Base-by-base conservation (phyloP, 768 basidiomycete species). In the Dendrothele bispora region DNA sequence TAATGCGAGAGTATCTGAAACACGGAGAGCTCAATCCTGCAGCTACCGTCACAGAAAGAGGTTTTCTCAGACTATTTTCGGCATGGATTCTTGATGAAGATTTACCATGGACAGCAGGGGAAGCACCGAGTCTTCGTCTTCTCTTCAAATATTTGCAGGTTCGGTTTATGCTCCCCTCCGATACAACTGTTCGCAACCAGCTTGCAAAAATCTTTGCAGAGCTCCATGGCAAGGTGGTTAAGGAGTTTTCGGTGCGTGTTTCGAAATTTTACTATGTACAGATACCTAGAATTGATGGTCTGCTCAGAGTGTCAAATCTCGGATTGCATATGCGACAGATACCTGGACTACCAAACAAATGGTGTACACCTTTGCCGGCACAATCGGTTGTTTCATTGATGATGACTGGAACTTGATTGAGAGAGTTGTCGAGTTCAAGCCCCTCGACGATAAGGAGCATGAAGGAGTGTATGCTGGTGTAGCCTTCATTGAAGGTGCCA, bases 361-460 rank as follows among this genome's bases (percentile, higher is more conserved):
- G 64, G 57, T 63, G n/a, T 65, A 55, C 51, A 62, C 63, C 4
- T 70, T 70, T 52, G 55, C 65, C 14, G 53, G 66, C 10, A 59
- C 61, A 2, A 55, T 67, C 14, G 68, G 43, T 2, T 58, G 26
- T 26, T 69, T 55, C 43, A 61, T 69, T 26, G 39, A 55, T 28
- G 55, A 66, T 11, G 60, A 67, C 17, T 69, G 68, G 67, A 46
- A 66, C 20, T 34, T 71, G 7, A 53, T 67, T 18, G 57, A 67
- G 52, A 52, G 53, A 7, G 61, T 70, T 2, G 24, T 72, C 17
- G 65, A 69, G 50, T 68, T 69, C 49, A 44, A 58, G 15, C 55
- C 57, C 1, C 57, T 71, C 11, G n/a, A n/a, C n/a, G n/a, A n/a
- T n/a, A n/a, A n/a, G 59, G 61, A 70, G 14, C 68, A 67, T 39